Percentiles rank a stretch among this genome's conserved stretches.
These are phyloP conservation scores for Trichoderma simmonsii DNA, from an alignment of 2,329 filamentous ascomycete genomes.

Conservation along the genomic window DNA sequence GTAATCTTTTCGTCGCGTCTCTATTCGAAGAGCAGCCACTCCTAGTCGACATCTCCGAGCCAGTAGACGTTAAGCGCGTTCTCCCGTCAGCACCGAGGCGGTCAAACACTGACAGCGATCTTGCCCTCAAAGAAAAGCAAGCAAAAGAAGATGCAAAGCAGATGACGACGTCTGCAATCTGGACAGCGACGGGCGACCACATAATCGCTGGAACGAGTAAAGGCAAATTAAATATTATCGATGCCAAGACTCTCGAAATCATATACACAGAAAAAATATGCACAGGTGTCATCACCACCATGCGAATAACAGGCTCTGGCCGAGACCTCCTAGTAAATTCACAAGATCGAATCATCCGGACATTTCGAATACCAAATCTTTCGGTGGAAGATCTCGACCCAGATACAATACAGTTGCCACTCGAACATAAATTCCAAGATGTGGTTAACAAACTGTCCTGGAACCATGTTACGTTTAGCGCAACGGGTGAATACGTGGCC, in stretches of 20 bases:
- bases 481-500: constrained; percentile 91
- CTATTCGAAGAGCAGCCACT: constrained; percentile 91
- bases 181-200: constrained; percentile 80
- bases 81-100: constrained; percentile 81
- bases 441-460: constrained; percentile 91
- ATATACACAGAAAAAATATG: constrained; percentile 90
- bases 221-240: constrained; percentile 93
- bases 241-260: constrained; percentile 73
- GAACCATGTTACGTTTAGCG: constrained; percentile 96
- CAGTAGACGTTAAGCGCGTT: constrained; percentile 68
- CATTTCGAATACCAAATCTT: constrained; percentile 81
- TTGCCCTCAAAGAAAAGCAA: constrained; percentile 73
- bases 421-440: constrained; percentile 98
- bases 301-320: constrained; percentile 78
- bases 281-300: constrained; percentile 79
- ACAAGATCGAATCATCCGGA: constrained; percentile 91
- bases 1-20: constrained; percentile 81
- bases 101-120: constrained; percentile 65
- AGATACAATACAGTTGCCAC: constrained; percentile 81
- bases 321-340: constrained; percentile 88
- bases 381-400: constrained; percentile 67
- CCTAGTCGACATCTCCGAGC: constrained; percentile 74
- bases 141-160: constrained; percentile 90
- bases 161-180: constrained; percentile 88
- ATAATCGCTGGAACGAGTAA: constrained; percentile 93